These are phyloP conservation scores for Beauveria medogensis DNA, from an alignment of 2,329 filamentous ascomycete species.

Conservation along the genomic window DNA sequence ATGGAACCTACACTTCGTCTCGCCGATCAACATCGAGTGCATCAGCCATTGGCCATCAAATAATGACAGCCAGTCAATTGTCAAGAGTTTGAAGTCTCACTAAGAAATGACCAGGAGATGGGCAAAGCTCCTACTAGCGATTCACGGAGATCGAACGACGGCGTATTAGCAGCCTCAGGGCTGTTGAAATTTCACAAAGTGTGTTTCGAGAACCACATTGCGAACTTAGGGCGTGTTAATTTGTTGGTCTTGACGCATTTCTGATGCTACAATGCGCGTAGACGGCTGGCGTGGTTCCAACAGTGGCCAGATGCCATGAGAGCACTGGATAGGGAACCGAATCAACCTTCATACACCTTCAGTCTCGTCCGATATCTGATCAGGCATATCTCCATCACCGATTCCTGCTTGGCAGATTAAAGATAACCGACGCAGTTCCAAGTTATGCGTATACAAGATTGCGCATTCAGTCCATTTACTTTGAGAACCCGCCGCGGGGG, in stretches of 20 bases:
- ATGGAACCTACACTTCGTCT: constrained; percentile 5
- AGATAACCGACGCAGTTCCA: neutral
- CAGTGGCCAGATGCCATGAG: neutral
- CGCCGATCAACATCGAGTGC: constrained; percentile 1
- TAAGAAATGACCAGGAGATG: constrained; percentile 1
- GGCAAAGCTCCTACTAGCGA: neutral
- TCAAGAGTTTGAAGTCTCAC: constrained; percentile 1
- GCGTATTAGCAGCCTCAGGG: neutral
- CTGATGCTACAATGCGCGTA: neutral
- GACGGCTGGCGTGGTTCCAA: constrained; percentile 4
- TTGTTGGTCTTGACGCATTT: neutral
- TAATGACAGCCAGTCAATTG: neutral
- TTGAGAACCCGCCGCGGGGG: constrained; percentile 11
- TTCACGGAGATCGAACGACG: neutral
- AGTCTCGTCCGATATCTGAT: neutral
- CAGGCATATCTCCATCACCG: neutral
- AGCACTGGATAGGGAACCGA: neutral
- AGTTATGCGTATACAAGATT: constrained; percentile 14
- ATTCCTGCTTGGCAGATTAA: neutral
- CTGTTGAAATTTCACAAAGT: constrained; percentile 6
- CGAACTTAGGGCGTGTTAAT: neutral
- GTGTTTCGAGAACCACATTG: neutral
- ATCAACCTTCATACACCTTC: neutral
- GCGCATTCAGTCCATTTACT: constrained; percentile 13
- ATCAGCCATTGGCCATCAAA: neutral